phyloP scores from a whole-genome alignment of 2,329 filamentous ascomycete genomes.

The Venturia oleaginea region DNA sequence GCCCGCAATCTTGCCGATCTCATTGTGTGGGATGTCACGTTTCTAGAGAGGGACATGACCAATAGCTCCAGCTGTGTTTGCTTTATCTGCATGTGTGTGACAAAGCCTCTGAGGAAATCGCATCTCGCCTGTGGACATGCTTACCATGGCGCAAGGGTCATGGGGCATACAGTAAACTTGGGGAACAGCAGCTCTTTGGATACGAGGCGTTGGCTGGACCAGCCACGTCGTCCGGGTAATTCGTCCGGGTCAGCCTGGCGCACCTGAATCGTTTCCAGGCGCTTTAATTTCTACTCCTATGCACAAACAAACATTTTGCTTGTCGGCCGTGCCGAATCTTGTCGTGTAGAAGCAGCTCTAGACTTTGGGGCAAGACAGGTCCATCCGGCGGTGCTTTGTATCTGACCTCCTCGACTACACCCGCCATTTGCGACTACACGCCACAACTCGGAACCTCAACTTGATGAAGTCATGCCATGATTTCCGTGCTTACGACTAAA shows the following conservation, averaged over 20 bases:
- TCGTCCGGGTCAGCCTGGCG: not conserved
- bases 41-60: not conserved
- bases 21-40: constrained; percentile 6
- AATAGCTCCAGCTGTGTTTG: not conserved
- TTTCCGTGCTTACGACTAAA: too few species aligned
- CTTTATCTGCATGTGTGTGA: not conserved
- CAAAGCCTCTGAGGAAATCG: too few species aligned
- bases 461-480: too few species aligned
- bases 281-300: too few species aligned
- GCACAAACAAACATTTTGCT: not conserved
- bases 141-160: too few species aligned
- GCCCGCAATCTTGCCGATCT: not conserved
- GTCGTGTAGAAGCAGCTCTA: not conserved
- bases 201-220: not conserved
- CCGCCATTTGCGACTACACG: too few species aligned
- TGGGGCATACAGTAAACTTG: not conserved
- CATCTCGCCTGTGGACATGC: not conserved
- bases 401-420: too few species aligned
- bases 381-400: not conserved
- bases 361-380: too few species aligned
- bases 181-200: not conserved
- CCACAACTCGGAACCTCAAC: too few species aligned
- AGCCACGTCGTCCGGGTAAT: not conserved
- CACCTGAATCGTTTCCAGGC: not conserved
- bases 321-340: not conserved